These are phyloP conservation scores for Colletotrichum sidae DNA, from an alignment of 2,329 filamentous ascomycete species.

Conservation along the genomic window DNA sequence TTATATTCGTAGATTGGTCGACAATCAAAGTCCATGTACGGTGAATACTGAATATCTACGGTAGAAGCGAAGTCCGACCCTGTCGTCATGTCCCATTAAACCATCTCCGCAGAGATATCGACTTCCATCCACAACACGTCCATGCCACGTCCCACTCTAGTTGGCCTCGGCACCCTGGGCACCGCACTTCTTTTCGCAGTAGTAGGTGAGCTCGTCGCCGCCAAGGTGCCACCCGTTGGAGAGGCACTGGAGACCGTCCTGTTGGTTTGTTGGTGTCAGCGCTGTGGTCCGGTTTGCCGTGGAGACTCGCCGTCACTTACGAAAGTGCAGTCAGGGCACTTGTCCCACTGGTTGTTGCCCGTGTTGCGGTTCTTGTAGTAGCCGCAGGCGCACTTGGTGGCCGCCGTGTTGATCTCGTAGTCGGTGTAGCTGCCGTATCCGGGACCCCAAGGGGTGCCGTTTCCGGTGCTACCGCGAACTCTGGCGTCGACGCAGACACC, in stretches of 20 bases:
- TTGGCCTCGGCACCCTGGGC: slow-evolving; percentile 36
- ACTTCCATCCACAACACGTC: neutral
- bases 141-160: neutral
- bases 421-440: slow-evolving; percentile 25
- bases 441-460: slow-evolving; percentile 24
- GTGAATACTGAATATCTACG: slow-evolving; percentile 2
- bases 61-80: slow-evolving; percentile 1
- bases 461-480: slow-evolving; percentile 11
- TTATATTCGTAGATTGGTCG: too few species aligned
- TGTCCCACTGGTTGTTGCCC: slow-evolving; percentile 38
- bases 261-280: neutral
- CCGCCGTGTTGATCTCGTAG: slow-evolving; percentile 25
- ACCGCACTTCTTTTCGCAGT: slow-evolving; percentile 38
- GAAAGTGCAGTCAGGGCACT: slow-evolving; percentile 36
- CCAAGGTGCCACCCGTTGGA: slow-evolving; percentile 36
- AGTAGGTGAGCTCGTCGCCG: slow-evolving; percentile 38
- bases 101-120: neutral
- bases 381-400: slow-evolving; percentile 34
- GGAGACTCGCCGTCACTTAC: neutral
- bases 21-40: too few species aligned
- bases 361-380: slow-evolving; percentile 37
- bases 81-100: neutral
- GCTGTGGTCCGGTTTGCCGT: neutral
- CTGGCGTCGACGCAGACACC: slow-evolving; percentile 23
- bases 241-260: slow-evolving; percentile 32